These are phyloP conservation scores for Lepiota brunneoincarnata DNA, from an alignment of 768 basidiomycete genomes.

Conservation along the genomic window DNA sequence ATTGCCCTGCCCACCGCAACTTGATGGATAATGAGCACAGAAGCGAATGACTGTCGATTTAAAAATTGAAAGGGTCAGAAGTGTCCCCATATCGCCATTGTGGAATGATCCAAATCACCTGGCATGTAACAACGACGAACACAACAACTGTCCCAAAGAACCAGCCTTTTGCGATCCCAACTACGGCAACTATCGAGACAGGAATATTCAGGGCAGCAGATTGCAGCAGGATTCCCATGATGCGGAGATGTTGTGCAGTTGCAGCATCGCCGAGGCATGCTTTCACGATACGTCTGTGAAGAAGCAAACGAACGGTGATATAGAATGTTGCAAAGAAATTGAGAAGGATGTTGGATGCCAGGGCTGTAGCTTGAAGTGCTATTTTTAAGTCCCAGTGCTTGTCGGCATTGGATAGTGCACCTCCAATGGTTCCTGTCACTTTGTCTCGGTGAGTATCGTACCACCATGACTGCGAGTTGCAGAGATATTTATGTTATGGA, in stretches of 20 bases:
- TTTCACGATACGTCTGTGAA: neutral
- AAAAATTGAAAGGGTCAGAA: too few relatives aligned
- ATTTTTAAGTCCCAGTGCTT: neutral
- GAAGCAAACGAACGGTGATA: neutral
- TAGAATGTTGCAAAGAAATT: neutral
- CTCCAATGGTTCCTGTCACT: neutral
- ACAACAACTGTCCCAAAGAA: too few relatives aligned
- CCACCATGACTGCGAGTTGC: too few relatives aligned
- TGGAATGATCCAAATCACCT: too few relatives aligned
- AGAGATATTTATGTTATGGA: neutral
- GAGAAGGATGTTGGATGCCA: neutral
- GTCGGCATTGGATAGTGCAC: neutral
- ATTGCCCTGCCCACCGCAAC: too few relatives aligned
- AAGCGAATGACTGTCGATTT: too few relatives aligned
- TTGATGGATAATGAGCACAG: too few relatives aligned
- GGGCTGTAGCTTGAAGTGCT: neutral
- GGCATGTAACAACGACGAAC: too few relatives aligned
- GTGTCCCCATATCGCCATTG: too few relatives aligned
- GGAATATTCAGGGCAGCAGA: neutral
- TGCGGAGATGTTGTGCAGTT: neutral
- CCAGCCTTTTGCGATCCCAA: too few relatives aligned
- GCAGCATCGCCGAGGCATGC: neutral
- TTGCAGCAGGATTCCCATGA: neutral
- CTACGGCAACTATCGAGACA: neutral
- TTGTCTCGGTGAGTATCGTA: neutral